Percentiles rank a stretch among this genome's conserved stretches.
Evolutionary conservation across 179 eudicot genomes (phyloP).

Genomic region (Vitellaria paradoxa): DNA sequence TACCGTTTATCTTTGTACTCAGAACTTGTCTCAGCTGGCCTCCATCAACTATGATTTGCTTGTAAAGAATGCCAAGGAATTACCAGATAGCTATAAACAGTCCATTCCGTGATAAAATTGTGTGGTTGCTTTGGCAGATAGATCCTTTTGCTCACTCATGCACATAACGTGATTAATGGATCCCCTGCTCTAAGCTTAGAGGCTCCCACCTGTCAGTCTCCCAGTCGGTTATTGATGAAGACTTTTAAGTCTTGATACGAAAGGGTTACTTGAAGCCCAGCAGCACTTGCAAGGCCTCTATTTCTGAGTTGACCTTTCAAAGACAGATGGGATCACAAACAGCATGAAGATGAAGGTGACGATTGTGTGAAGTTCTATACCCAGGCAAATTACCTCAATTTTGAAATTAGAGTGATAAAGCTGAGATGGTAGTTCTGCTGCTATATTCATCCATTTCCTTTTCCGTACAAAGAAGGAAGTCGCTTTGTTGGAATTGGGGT

Average conservation of each 20-base stretch:
- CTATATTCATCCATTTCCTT: neutral
- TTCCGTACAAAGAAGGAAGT: neutral
- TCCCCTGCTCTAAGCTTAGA: neutral
- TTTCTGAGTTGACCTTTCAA: neutral
- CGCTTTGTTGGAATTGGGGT: neutral
- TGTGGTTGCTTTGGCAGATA: conserved; percentile 17
- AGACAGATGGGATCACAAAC: neutral
- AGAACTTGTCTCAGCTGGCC: conserved; percentile 96
- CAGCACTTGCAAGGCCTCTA: conserved; percentile 2
- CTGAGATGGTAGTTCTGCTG: neutral
- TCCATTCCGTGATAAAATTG: conserved; percentile 32
- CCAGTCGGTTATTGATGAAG: neutral
- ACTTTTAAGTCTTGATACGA: neutral
- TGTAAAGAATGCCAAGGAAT: conserved; percentile 59
- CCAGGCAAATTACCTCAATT: neutral
- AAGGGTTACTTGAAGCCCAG: neutral
- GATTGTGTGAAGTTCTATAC: conserved; percentile 2
- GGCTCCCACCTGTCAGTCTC: neutral
- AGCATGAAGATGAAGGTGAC: neutral
- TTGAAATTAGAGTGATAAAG: neutral
- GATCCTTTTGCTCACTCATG: neutral
- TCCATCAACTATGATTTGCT: conserved; percentile 91
- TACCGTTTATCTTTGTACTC: conserved; percentile 17
- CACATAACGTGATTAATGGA: neutral
- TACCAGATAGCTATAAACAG: conserved; percentile 45